Percentiles rank a stretch among this genome's conserved stretches.
Conservation (phyloP, 2,329 filamentous ascomycete genomes). For the Monilinia vaccinii-corymbosi region DNA sequence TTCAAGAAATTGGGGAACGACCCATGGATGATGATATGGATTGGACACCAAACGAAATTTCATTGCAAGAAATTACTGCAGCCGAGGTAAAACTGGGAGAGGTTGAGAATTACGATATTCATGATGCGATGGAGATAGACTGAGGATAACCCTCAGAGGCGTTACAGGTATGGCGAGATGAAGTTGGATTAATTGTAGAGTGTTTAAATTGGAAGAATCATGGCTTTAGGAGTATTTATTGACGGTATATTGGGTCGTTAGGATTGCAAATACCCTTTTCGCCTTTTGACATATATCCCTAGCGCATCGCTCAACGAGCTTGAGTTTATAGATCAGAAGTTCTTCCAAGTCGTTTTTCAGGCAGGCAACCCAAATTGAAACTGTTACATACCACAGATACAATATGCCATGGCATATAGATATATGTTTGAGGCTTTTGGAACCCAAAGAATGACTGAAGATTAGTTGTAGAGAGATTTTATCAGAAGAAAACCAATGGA, state of each 20-base stretch:
- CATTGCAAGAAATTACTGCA: slow-evolving; percentile 21
- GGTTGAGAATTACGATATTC: slow-evolving; percentile 5
- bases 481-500: not conserved
- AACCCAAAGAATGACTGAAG: not conserved
- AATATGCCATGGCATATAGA: not conserved
- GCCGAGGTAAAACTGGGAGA: not conserved
- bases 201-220: not conserved
- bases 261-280: slow-evolving; percentile 7
- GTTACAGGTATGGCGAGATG: not conserved
- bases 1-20: slow-evolving; percentile 24
- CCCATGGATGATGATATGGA: slow-evolving; percentile 29
- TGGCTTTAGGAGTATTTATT: not conserved
- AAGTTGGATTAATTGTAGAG: not conserved
- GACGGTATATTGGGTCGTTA: not conserved
- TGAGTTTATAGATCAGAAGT: not conserved
- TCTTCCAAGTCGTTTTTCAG: not conserved
- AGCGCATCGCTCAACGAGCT: not conserved
- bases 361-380: not conserved
- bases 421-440: not conserved
- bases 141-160: not conserved
- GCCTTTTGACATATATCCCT: not conserved
- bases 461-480: not conserved
- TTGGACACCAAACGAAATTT: slow-evolving; percentile 27
- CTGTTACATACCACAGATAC: not conserved
- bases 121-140: slow-evolving; percentile 26